Evolutionary conservation across 148 eudicot species (phyloP).

Genomic region (Salicornia ramosissima): DNA sequence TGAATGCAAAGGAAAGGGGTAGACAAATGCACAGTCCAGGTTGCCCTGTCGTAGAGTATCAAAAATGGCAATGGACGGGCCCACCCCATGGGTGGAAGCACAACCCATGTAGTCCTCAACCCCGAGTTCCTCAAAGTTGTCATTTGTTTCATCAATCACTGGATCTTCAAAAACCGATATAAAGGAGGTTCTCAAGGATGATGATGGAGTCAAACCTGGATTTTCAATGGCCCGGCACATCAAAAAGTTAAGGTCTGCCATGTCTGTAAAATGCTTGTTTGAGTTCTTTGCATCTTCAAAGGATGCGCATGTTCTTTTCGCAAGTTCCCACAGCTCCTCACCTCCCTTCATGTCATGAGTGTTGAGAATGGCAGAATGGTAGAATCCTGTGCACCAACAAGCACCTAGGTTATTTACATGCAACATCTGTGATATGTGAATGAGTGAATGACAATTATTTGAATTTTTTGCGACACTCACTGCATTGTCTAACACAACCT

Average conservation of each 20-base stretch:
- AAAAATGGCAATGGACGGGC: conserved; percentile 72
- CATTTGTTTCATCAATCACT: conserved; percentile 38
- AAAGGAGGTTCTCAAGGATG: conserved; percentile 71
- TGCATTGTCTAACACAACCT: too few species aligned
- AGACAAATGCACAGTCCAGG: conserved; percentile 76
- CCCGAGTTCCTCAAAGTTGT: conserved; percentile 34
- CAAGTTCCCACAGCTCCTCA: conserved; percentile 75
- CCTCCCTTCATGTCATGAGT: conserved; percentile 65
- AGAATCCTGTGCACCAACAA: conserved; percentile 52
- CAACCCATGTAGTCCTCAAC: conserved; percentile 70
- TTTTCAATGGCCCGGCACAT: conserved; percentile 92
- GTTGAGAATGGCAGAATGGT: conserved; percentile 78
- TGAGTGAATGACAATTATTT: too few species aligned
- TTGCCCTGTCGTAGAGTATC: conserved; percentile 63
- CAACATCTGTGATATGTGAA: not conserved
- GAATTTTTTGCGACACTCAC: too few species aligned
- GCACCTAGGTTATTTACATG: not conserved
- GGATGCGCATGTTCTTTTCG: conserved; percentile 47
- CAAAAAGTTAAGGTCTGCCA: conserved; percentile 81
- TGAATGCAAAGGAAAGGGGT: conserved; percentile 78
- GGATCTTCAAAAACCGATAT: conserved; percentile 78
- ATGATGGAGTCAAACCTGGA: conserved; percentile 80
- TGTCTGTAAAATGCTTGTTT: conserved; percentile 81
- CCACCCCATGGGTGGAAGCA: conserved; percentile 79
- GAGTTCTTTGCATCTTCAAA: conserved; percentile 50